phyloP scores from a whole-genome alignment of 352 stramenopile species.

The Globisporangium mamillatum region DNA sequence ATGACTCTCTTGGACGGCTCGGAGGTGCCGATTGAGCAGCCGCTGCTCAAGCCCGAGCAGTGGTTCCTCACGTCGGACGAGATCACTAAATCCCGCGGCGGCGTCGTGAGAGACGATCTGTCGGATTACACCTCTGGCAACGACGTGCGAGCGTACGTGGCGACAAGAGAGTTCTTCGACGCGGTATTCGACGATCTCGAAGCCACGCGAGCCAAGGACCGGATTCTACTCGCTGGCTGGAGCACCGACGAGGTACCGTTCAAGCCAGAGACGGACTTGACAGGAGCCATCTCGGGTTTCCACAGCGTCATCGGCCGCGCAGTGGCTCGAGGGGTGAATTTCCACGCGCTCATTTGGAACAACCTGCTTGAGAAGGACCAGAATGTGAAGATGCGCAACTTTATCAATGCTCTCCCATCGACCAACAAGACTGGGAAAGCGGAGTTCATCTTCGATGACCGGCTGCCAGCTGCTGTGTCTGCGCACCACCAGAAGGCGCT shows the following conservation, averaged over 20 bases:
- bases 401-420: conserved; percentile 37
- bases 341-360: conserved; percentile 59
- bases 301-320: conserved; percentile 30
- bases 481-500: conserved; percentile 55
- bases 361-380: conserved; percentile 54
- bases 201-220: conserved; percentile 26
- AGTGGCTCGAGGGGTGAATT: conserved; percentile 32
- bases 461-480: conserved; percentile 21
- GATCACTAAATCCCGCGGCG: conserved; percentile 41
- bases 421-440: conserved; percentile 23
- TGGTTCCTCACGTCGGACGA: conserved; percentile 67
- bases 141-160: conserved; percentile 35
- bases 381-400: conserved; percentile 54
- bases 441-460: conserved; percentile 48
- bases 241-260: conserved; percentile 57
- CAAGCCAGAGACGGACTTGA: conserved; percentile 29
- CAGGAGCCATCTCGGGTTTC: conserved; percentile 31
- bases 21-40: conserved; percentile 26
- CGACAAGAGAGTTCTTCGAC: conserved; percentile 44
- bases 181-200: conserved; percentile 46
- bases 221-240: conserved; percentile 55
- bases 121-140: conserved; percentile 44
- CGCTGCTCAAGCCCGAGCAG: conserved; percentile 39
- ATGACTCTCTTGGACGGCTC: conserved; percentile 23
- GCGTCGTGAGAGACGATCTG: conserved; percentile 35